phyloP scores from a whole-genome alignment of 1,284 basidiomycete species.

The Coriolopsis trogii region DNA sequence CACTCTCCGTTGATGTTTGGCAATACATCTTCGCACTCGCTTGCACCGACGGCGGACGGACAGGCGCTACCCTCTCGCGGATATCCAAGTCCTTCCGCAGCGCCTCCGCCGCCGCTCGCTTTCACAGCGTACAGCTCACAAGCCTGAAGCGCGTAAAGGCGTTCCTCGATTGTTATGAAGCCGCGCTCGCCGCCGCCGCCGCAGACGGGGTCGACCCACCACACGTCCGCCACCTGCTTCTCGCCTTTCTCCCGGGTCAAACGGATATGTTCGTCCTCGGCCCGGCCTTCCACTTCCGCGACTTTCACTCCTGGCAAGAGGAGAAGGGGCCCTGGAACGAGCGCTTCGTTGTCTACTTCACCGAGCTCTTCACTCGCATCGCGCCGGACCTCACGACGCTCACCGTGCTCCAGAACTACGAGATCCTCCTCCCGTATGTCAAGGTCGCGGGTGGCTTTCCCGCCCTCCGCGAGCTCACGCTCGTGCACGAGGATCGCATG shows the following conservation, averaged over 20 bases:
- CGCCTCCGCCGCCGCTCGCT: constrained; percentile 9
- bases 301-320: constrained; percentile 11
- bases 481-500: constrained; percentile 13
- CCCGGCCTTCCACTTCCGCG: constrained; percentile 10
- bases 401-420: constrained; percentile 9
- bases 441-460: constrained; percentile 7
- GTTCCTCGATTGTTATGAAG: constrained; percentile 2
- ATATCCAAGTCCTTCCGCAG: constrained; percentile 11
- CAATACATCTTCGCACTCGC: constrained; percentile 11
- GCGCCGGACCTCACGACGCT: constrained; percentile 11
- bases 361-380: constrained; percentile 11
- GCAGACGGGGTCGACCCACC: constrained; percentile 1
- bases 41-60: constrained; percentile 15
- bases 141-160: constrained; percentile 4
- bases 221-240: constrained; percentile 9
- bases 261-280: constrained; percentile 14
- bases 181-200: constrained; percentile 1
- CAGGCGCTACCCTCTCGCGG: constrained; percentile 9
- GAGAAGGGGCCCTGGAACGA: constrained; percentile 16
- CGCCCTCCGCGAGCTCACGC: constrained; percentile 11
- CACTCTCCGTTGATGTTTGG: constrained; percentile 14
- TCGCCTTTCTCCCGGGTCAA: constrained; percentile 12
- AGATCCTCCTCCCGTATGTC: constrained; percentile 13
- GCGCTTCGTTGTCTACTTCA: constrained; percentile 3
- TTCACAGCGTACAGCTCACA: constrained; percentile 13